Evolutionary conservation across 1,139 yeast genomes (phyloP).

Genomic region (Yamadazyma membranifaciens): DNA sequence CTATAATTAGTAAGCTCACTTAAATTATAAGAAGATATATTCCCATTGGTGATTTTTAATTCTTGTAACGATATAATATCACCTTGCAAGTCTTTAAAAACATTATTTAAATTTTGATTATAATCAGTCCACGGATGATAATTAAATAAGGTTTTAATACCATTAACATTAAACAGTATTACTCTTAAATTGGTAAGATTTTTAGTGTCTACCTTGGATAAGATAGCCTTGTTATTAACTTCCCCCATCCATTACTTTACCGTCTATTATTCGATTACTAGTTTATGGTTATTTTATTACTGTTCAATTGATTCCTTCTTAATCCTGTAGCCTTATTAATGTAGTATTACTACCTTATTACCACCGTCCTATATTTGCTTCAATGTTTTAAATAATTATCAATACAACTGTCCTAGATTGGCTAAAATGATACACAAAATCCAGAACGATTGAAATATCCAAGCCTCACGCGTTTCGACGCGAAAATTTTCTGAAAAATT

Average conservation of each 20-base stretch:
- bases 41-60: slow-evolving; percentile 60
- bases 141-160: slow-evolving; percentile 73
- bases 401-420: background rate
- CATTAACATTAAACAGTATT: slow-evolving; percentile 83
- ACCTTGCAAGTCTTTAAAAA: slow-evolving; percentile 59
- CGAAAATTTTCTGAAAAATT: background rate
- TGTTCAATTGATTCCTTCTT: no score
- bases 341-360: background rate
- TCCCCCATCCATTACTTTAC: background rate
- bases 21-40: slow-evolving; percentile 42
- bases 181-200: slow-evolving; percentile 32
- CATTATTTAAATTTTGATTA: slow-evolving; percentile 41
- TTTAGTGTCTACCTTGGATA: slow-evolving; percentile 1
- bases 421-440: background rate
- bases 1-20: slow-evolving; percentile 59
- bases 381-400: no score
- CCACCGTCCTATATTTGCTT: background rate
- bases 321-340: no score
- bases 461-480: slow-evolving; percentile 1
- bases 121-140: slow-evolving; percentile 78
- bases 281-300: no score
- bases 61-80: slow-evolving; percentile 87
- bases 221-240: background rate
- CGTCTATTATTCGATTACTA: no score
- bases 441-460: no score